Evolutionary conservation across 805 yeast genomes (phyloP).

Genomic region (Saccharomycopsis sp.): DNA sequence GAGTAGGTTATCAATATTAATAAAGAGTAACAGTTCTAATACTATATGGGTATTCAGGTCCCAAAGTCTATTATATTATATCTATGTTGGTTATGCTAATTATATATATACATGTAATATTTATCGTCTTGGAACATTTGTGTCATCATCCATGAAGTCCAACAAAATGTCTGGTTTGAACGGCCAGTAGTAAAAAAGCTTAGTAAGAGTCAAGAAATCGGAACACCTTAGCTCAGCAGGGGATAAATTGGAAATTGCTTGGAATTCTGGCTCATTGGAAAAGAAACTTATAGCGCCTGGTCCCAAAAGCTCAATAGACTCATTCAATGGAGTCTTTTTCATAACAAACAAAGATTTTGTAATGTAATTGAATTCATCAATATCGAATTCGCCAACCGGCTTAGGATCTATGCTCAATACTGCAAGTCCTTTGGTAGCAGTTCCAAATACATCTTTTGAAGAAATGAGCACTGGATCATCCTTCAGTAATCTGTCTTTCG

Average conservation of each 20-base stretch:
- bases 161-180: constrained; percentile 61
- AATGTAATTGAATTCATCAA: constrained; percentile 62
- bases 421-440: constrained; percentile 35
- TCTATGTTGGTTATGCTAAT: not conserved
- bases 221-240: constrained; percentile 45
- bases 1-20: too few relatives aligned
- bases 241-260: constrained; percentile 36
- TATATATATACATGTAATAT: not conserved
- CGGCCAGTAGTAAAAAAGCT: constrained; percentile 68
- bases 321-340: constrained; percentile 37
- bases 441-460: constrained; percentile 12
- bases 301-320: constrained; percentile 52
- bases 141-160: constrained; percentile 38
- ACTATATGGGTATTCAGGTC: not conserved
- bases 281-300: constrained; percentile 71
- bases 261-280: constrained; percentile 28
- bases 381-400: constrained; percentile 26
- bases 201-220: constrained; percentile 48
- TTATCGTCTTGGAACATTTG: constrained; percentile 31
- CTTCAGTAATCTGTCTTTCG: constrained; percentile 18
- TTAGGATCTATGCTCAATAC: constrained; percentile 53
- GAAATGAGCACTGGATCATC: constrained; percentile 30
- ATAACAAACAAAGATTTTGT: constrained; percentile 52
- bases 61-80: not conserved
- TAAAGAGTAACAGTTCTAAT: too few relatives aligned